phyloP scores from a whole-genome alignment of 2,329 filamentous ascomycete species.

The Emergomyces africanus region DNA sequence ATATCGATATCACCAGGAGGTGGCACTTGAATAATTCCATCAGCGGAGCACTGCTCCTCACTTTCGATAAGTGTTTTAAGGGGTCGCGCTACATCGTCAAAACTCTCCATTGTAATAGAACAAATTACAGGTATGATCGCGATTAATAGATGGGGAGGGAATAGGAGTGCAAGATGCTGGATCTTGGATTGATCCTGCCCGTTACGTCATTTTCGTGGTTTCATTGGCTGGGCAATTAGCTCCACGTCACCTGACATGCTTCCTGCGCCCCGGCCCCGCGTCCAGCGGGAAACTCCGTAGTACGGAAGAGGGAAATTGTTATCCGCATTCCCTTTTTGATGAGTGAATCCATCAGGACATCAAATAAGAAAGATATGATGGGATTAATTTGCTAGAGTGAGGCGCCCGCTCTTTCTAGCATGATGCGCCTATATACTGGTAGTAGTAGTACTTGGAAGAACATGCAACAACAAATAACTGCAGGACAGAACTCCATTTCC shows the following conservation, averaged over 20 bases:
- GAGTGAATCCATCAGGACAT: background rate
- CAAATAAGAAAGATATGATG: background rate
- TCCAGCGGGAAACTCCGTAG: too few species aligned
- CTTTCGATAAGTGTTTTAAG: constrained; percentile 15
- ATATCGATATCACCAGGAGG: background rate
- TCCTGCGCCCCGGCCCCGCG: too few species aligned
- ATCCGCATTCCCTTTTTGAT: background rate
- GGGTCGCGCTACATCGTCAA: constrained; percentile 23
- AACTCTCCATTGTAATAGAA: constrained; percentile 24
- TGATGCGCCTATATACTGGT: background rate
- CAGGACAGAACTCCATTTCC: background rate
- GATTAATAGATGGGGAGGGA: too few species aligned
- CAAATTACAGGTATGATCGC: background rate
- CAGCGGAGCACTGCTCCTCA: constrained; percentile 13
- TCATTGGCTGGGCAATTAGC: too few species aligned
- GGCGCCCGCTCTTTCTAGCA: background rate
- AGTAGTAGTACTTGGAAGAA: too few species aligned
- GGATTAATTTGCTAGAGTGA: background rate
- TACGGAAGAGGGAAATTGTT: too few species aligned
- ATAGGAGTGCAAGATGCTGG: too few species aligned
- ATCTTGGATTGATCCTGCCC: background rate
- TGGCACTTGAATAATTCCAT: constrained; percentile 10
- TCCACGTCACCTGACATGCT: too few species aligned
- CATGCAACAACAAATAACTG: background rate
- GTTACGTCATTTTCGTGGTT: background rate